These are phyloP conservation scores for Monosporascus sp. DNA, from an alignment of 2,329 filamentous ascomycete species.

Conservation along the genomic window DNA sequence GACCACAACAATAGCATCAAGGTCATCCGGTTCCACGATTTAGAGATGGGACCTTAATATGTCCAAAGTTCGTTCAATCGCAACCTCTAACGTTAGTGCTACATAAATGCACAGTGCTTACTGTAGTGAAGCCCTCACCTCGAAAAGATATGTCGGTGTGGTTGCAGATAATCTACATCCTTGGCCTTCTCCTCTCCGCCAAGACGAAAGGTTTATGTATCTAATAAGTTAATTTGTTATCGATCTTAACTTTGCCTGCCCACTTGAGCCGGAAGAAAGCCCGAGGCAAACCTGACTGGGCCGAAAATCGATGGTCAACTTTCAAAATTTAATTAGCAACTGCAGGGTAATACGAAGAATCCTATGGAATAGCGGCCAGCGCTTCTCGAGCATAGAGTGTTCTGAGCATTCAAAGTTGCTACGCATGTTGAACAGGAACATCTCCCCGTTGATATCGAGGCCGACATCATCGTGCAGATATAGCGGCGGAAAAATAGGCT, in stretches of 20 bases:
- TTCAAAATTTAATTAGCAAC: too few species aligned
- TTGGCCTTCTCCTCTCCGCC: background rate
- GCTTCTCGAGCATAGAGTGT: background rate
- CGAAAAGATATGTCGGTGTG: background rate
- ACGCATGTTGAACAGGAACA: background rate
- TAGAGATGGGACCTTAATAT: too few species aligned
- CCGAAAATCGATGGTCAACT: too few species aligned
- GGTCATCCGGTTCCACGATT: too few species aligned
- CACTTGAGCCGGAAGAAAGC: background rate
- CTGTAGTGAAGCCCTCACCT: background rate
- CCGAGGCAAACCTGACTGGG: too few species aligned
- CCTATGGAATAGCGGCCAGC: background rate
- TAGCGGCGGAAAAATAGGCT: constrained; percentile 2
- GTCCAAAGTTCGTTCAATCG: too few species aligned
- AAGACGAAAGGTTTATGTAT: background rate
- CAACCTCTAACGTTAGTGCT: too few species aligned
- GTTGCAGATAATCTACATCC: background rate
- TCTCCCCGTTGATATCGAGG: background rate
- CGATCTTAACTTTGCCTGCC: background rate
- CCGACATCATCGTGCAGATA: constrained; percentile 16
- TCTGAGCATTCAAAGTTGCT: background rate
- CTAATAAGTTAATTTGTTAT: background rate
- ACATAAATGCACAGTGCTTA: too few species aligned
- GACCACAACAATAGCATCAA: too few species aligned
- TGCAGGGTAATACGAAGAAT: background rate